phyloP scores from a whole-genome alignment of 164 flowering plant species.

The Cinnamomum chago region DNA sequence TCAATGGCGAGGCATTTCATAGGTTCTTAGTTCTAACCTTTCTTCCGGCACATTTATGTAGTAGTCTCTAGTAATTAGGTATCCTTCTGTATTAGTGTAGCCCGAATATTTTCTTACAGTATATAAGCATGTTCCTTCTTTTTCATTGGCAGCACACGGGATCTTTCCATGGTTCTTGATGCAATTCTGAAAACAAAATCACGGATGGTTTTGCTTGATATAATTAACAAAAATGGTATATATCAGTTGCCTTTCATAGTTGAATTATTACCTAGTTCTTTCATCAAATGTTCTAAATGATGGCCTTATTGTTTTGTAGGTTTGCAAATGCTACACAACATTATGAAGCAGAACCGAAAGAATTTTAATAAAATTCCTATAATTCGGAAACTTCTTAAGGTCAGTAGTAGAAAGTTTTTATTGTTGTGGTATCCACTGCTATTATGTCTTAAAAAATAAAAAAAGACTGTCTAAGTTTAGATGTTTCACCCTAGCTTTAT shows the following conservation, averaged over 20 bases:
- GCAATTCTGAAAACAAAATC: conserved; percentile 91
- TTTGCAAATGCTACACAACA: conserved; percentile 87
- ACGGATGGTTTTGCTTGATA: conserved; percentile 66
- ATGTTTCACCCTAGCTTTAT: too few species aligned
- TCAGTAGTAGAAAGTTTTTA: conserved; percentile 9
- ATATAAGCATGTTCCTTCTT: conserved; percentile 1
- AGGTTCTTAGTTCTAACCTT: conserved; percentile 40
- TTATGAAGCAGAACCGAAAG: conserved; percentile 75
- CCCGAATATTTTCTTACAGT: not conserved
- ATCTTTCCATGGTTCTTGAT: conserved; percentile 95
- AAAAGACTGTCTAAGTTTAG: too few species aligned
- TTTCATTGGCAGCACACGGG: conserved; percentile 66
- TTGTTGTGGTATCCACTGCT: too few species aligned
- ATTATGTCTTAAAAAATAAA: too few species aligned
- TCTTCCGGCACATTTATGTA: not conserved
- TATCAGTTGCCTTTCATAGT: conserved; percentile 4
- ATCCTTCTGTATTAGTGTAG: not conserved
- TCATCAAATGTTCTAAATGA: not conserved
- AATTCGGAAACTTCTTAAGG: conserved; percentile 95
- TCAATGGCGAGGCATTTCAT: conserved; percentile 75
- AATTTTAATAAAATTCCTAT: conserved; percentile 80
- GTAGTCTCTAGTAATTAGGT: not conserved
- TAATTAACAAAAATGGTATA: conserved; percentile 86
- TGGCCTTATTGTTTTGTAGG: conserved; percentile 35
- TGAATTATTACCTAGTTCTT: not conserved